Base-by-base conservation (phyloP, 257 asterid species). In the Nicotiana tomentosiformis region DNA sequence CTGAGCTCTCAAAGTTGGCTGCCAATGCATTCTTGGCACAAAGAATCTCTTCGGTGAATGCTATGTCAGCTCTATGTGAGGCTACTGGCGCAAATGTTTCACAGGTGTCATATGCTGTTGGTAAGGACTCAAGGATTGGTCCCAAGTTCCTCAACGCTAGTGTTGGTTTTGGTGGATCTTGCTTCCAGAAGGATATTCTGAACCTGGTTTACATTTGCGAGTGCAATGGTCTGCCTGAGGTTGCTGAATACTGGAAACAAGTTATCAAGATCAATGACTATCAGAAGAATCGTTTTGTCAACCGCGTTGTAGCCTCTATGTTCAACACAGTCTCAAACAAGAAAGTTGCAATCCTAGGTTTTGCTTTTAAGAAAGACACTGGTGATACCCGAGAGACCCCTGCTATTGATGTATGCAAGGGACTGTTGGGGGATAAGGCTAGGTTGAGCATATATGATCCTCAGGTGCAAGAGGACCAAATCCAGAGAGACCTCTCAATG, bases 1-100 rank as follows among this genome's bases (percentile, higher is more conserved):
- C 98, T 9, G 98, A 94, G 91, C 98, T 94, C 83, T 94, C 98
- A 37, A 94, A 94, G 89, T 94, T 94, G 64, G 98, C 98, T 18
- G 98, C 98, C 55, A 94, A 94, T 82, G 98, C 98, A 29, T 95
- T 95, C 91, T 84, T 95, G 88, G 98, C 98, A 17, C 98, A 95
- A 81, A 91, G 98, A 84, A 95, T 95, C 90, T 95, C 98, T 11
- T 95, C 98, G 0, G 98, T 95, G 55, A 93, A 93, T 67, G 97
- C 97, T 83, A 93, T 93, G 97, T 93, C 97, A 32, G 97, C 97
- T 35, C 96, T 93, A 65, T 93, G 97, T 80, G 97, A 93, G 87
- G 97, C 97, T 55, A 93, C 97, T 49, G 98, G 98, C 4, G 98
- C 98, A 18, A 92, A 93, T 67, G 97, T 93, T 60, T 62, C 91